Percentiles rank a stretch among this genome's conserved stretches.
These are phyloP conservation scores for Juglanconis oblonga DNA, from an alignment of 2,329 filamentous ascomycete species.

Conservation along the genomic window DNA sequence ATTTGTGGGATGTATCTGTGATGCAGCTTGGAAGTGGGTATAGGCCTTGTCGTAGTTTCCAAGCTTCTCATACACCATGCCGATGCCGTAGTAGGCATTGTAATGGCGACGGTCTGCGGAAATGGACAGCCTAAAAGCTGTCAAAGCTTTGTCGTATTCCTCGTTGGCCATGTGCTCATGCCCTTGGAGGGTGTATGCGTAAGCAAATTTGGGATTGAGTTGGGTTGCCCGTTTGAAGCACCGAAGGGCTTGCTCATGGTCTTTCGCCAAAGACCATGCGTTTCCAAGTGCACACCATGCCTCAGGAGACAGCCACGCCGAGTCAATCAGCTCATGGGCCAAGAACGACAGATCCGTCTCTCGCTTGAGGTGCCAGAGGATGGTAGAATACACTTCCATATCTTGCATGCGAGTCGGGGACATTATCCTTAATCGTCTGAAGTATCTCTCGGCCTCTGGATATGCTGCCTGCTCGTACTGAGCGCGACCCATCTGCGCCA, in stretches of 20 bases:
- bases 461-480: slow-evolving; percentile 90
- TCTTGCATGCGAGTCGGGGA: slow-evolving; percentile 83
- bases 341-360: slow-evolving; percentile 90
- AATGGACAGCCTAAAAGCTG: slow-evolving; percentile 82
- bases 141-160: slow-evolving; percentile 92
- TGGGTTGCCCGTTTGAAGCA: slow-evolving; percentile 96
- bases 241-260: slow-evolving; percentile 90
- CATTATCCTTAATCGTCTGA: slow-evolving; percentile 73
- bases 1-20: slow-evolving; percentile 89
- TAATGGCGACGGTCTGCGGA: slow-evolving; percentile 86
- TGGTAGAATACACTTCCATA: slow-evolving; percentile 97
- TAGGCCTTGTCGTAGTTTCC: slow-evolving; percentile 90
- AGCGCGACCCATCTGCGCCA: slow-evolving; percentile 85
- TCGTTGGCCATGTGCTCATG: slow-evolving; percentile 96
- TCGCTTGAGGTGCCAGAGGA: slow-evolving; percentile 96
- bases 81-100: slow-evolving; percentile 95
- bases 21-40: slow-evolving; percentile 84
- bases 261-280: slow-evolving; percentile 85
- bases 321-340: slow-evolving; percentile 83
- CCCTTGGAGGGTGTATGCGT: slow-evolving; percentile 91
- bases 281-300: slow-evolving; percentile 97
- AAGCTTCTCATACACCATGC: slow-evolving; percentile 80
- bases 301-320: slow-evolving; percentile 84
- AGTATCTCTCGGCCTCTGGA: slow-evolving; percentile 80
- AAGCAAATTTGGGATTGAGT: slow-evolving; percentile 84